Conservation (phyloP, 2,329 filamentous ascomycete genomes). For the Diaporthe citrichinensis region DNA sequence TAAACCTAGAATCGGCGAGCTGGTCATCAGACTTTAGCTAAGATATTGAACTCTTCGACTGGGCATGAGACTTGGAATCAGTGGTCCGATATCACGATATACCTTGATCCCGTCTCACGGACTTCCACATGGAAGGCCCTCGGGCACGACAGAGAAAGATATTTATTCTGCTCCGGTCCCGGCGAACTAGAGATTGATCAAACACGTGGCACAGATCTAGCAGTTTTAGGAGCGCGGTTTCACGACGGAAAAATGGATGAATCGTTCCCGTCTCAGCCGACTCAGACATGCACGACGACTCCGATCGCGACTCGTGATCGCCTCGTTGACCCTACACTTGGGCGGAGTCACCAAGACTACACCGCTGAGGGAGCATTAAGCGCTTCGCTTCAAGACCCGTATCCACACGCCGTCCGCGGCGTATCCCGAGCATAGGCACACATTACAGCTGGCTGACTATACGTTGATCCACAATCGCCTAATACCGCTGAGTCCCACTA, state of each 20-base stretch:
- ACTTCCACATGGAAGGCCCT: background rate
- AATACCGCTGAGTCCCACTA: background rate
- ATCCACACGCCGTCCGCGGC: background rate
- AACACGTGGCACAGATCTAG: conserved; percentile 6
- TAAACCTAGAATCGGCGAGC: background rate
- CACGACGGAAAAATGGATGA: background rate
- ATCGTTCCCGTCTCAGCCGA: conserved; percentile 25
- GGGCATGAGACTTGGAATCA: too few species aligned
- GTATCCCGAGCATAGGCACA: background rate
- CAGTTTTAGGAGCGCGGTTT: background rate
- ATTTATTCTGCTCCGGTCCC: background rate
- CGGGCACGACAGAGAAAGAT: background rate
- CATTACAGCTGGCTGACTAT: background rate
- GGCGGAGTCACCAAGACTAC: conserved; percentile 2
- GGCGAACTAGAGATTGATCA: background rate
- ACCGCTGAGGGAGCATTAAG: conserved; percentile 9
- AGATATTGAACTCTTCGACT: background rate
- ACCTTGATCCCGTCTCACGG: background rate
- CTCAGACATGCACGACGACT: conserved; percentile 14
- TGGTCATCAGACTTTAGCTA: too few species aligned
- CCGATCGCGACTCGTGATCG: conserved; percentile 4
- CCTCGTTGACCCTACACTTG: background rate
- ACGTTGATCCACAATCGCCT: background rate
- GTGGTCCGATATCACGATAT: background rate
- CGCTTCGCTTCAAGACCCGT: background rate